These are phyloP conservation scores for Trichocladium uniseriatum DNA, from an alignment of 495 filamentous ascomycete species.

Conservation along the genomic window DNA sequence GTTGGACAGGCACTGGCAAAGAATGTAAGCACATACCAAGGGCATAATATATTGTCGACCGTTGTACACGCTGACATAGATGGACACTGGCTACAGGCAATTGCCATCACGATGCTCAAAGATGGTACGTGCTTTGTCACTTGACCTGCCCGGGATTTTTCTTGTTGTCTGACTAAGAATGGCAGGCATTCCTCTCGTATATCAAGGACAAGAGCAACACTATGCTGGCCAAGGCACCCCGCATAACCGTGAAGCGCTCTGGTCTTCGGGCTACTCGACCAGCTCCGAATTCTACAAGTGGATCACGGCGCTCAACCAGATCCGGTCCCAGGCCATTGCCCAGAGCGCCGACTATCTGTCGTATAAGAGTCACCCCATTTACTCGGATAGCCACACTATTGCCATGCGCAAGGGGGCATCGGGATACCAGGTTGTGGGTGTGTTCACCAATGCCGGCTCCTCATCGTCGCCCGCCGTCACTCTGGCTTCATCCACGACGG, in stretches of 20 bases:
- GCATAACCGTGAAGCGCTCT: conserved; percentile 64
- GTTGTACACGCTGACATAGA: too few species aligned
- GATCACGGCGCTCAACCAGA: conserved; percentile 43
- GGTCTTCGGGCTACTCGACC: conserved; percentile 57
- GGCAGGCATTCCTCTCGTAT: conserved; percentile 38
- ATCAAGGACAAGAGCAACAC: conserved; percentile 62
- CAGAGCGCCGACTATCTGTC: conserved; percentile 39
- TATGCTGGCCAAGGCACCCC: conserved; percentile 51
- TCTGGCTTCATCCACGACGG: conserved; percentile 31
- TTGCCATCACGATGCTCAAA: conserved; percentile 61
- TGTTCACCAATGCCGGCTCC: conserved; percentile 51
- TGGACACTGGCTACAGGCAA: conserved; percentile 38
- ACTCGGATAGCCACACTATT: conserved; percentile 46
- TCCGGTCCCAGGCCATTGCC: conserved; percentile 48
- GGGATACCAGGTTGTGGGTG: conserved; percentile 47
- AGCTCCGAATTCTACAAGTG: conserved; percentile 49
- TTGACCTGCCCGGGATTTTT: neutral
- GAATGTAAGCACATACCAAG: conserved; percentile 13
- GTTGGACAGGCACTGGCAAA: conserved; percentile 13
- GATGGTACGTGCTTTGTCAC: conserved; percentile 30
- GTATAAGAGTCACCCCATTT: conserved; percentile 48
- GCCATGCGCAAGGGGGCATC: conserved; percentile 56
- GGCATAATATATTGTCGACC: too few species aligned
- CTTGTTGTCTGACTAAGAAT: conserved; percentile 25
- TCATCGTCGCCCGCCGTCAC: conserved; percentile 39